These are phyloP conservation scores for Mesembryanthemum crystallinum DNA, from an alignment of 148 eudicot species.

Conservation along the genomic window DNA sequence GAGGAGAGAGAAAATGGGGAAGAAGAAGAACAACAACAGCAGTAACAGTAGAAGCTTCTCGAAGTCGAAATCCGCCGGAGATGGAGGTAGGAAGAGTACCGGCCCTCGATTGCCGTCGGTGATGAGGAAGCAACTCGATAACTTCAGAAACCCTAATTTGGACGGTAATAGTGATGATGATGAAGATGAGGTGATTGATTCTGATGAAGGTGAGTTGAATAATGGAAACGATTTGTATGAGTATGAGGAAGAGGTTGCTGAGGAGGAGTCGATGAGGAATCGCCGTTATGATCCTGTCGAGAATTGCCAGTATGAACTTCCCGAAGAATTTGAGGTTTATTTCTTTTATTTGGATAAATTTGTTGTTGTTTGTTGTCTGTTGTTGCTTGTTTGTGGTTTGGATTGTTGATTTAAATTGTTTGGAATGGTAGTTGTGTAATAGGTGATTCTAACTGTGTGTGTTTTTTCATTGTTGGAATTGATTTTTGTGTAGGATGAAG, in stretches of 20 bases:
- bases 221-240: constrained; percentile 57
- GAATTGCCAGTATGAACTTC: constrained; percentile 63
- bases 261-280: constrained; percentile 69
- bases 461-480: neutral
- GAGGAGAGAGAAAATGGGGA: constrained; percentile 17
- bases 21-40: constrained; percentile 12
- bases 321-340: constrained; percentile 64
- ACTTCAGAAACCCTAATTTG: constrained; percentile 23
- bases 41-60: neutral
- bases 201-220: constrained; percentile 31
- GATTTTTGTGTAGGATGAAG: constrained; percentile 62
- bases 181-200: constrained; percentile 45
- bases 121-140: constrained; percentile 46
- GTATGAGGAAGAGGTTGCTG: constrained; percentile 67
- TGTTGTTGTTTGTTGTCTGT: no score
- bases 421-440: no score
- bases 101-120: constrained; percentile 74
- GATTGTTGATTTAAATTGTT: no score
- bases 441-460: neutral
- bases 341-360: no score
- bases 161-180: constrained; percentile 29
- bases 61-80: constrained; percentile 11
- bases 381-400: no score
- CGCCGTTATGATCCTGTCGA: constrained; percentile 67
- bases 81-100: constrained; percentile 8